Base-by-base conservation (phyloP, 306 rosid genomes). In the Cyclanthera cordifolia region DNA sequence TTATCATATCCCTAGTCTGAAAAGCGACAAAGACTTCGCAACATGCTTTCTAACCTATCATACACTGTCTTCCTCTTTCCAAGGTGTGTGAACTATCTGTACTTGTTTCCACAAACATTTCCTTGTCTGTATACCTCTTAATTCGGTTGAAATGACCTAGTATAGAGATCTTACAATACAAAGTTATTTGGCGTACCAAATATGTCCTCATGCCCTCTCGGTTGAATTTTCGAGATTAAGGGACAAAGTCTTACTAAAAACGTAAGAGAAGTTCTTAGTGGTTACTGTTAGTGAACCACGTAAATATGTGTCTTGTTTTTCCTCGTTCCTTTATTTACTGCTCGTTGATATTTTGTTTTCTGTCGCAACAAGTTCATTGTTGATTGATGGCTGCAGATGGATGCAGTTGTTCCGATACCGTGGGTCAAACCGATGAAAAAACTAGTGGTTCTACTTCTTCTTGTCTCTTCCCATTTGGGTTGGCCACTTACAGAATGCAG, bases 31-130 rank as follows among this genome's bases (percentile, higher is more conserved):
- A 83, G 91, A 83, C 77, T 74, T 87, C 74, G 83, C 81, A 12
- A 73, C 96, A 16, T 77, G 96, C 80, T 90, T 90, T 80, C 89
- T 90, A 58, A 87, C 91, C 13, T 90, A 75, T 76, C 96, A 90
- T 77, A 87, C 96, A 6, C 10, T 90, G 60, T 90, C 96, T 8
- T 85, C 95, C 17, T 83, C 84, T 63, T 87, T 90, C 74, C 87
- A 85, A 90, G 96, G 96, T 90, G 82, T 21, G 24, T 34, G 10
- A n/a, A n/a, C n/a, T 23, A 23, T 66, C 41, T 23, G 3, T 25
- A 24, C 12, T 66, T 24, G n/a, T 43, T 43, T 24, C 2, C 37
- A 23, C 8, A 21, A 45, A 6, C 20, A n/a, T 45, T 11, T 21
- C 15, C 15, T 39, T 12, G 12, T 43, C 13, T 37, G 2, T 41